A percentile compares a stretch with the other conserved stretches of the same genome.
phyloP scores from a whole-genome alignment of 768 basidiomycete genomes.

The Suillus americanus region DNA sequence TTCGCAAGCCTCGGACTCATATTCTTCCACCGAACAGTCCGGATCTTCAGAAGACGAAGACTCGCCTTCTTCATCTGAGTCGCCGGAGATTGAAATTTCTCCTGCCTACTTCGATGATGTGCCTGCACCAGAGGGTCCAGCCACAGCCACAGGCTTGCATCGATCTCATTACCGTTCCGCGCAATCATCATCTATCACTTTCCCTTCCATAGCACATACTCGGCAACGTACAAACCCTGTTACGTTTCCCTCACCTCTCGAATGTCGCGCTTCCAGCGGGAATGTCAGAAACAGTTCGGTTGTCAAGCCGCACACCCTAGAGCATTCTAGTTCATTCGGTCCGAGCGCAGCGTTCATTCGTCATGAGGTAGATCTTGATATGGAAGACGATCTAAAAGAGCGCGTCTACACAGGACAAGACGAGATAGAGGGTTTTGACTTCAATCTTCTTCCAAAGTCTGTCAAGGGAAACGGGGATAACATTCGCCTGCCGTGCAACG shows the following conservation, averaged over 20 bases:
- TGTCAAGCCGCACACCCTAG: neutral
- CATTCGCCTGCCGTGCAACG: neutral
- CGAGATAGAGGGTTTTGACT: slow-evolving; percentile 24
- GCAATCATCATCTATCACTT: slow-evolving; percentile 20
- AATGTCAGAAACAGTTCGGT: neutral
- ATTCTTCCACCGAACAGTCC: slow-evolving; percentile 11
- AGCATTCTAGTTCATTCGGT: slow-evolving; percentile 13
- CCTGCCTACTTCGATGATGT: slow-evolving; percentile 45
- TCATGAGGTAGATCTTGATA: slow-evolving; percentile 10
- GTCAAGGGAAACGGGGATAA: neutral
- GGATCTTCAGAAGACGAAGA: slow-evolving; percentile 21
- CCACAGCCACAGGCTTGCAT: slow-evolving; percentile 38
- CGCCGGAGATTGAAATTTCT: slow-evolving; percentile 36
- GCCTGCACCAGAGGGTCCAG: slow-evolving; percentile 45
- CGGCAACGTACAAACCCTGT: slow-evolving; percentile 5
- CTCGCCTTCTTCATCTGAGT: slow-evolving; percentile 14
- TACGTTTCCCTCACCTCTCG: neutral
- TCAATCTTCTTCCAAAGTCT: slow-evolving; percentile 23
- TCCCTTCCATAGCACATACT: slow-evolving; percentile 17
- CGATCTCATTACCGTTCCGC: slow-evolving; percentile 26
- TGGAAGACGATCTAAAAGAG: slow-evolving; percentile 6
- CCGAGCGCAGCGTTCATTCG: slow-evolving; percentile 32
- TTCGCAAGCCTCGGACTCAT: slow-evolving; percentile 9
- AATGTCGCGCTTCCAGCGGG: neutral
- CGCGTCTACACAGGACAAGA: slow-evolving; percentile 14